These are phyloP conservation scores for Xylaria sp. DNA, from an alignment of 2,329 filamentous ascomycete genomes.

Conservation along the genomic window DNA sequence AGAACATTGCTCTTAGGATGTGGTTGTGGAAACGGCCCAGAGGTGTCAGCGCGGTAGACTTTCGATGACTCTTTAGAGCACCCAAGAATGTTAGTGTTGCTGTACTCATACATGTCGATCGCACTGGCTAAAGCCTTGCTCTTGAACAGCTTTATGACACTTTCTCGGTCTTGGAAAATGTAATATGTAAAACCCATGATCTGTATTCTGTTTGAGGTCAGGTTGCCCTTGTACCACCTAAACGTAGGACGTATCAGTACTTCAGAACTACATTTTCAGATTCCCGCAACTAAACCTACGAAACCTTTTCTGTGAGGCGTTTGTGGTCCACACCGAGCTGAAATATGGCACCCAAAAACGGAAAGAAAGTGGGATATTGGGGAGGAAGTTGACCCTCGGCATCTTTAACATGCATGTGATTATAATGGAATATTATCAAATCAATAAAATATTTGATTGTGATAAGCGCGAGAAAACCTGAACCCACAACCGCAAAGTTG, in stretches of 20 bases:
- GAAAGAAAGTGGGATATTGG: slow-evolving; percentile 30
- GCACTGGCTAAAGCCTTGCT: slow-evolving; percentile 34
- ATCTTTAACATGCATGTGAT: slow-evolving; percentile 10
- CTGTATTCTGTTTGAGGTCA: slow-evolving; percentile 33
- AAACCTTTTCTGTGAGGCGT: slow-evolving; percentile 28
- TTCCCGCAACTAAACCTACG: slow-evolving; percentile 23
- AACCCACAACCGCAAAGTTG: slow-evolving; percentile 6
- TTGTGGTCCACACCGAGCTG: slow-evolving; percentile 28
- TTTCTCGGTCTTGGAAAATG: slow-evolving; percentile 39
- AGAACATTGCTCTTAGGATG: slow-evolving; percentile 35
- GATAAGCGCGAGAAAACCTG: slow-evolving; percentile 20
- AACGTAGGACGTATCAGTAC: slow-evolving; percentile 11
- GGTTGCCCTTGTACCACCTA: slow-evolving; percentile 36
- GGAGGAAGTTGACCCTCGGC: slow-evolving; percentile 30
- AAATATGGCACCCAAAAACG: slow-evolving; percentile 31
- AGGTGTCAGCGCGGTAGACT: slow-evolving; percentile 37
- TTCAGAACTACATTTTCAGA: background rate
- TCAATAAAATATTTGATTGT: slow-evolving; percentile 25
- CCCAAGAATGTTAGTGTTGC: slow-evolving; percentile 34
- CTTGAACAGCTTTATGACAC: slow-evolving; percentile 34
- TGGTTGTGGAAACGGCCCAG: slow-evolving; percentile 36
- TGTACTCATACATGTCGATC: slow-evolving; percentile 36
- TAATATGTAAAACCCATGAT: slow-evolving; percentile 36
- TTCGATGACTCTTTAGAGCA: slow-evolving; percentile 31
- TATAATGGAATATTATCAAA: slow-evolving; percentile 29